Conservation (phyloP, 345 rosid genomes). For the Moricandia moricandioides region DNA sequence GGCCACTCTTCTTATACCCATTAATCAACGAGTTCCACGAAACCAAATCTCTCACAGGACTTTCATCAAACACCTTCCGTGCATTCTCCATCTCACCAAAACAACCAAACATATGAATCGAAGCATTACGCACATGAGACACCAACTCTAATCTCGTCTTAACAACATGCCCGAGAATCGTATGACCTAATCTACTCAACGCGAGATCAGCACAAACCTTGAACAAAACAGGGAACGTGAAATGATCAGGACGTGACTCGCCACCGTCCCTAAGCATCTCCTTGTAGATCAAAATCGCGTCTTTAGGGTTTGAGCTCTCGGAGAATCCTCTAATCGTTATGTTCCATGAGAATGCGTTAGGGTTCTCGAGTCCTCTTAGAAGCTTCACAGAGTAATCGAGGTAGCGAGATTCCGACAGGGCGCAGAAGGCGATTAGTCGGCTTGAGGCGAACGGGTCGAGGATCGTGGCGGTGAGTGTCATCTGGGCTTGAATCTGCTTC, state of each 20-base stretch:
- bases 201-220: slow-evolving; percentile 53
- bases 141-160: slow-evolving; percentile 58
- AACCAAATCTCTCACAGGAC: slow-evolving; percentile 56
- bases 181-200: slow-evolving; percentile 45
- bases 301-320: slow-evolving; percentile 46
- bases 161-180: slow-evolving; percentile 64
- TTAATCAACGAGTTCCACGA: slow-evolving; percentile 86
- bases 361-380: slow-evolving; percentile 40
- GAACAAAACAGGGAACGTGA: slow-evolving; percentile 67
- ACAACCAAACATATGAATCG: slow-evolving; percentile 55
- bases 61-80: slow-evolving; percentile 61
- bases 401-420: slow-evolving; percentile 43
- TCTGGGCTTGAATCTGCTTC: slow-evolving; percentile 75
- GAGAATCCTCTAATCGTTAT: slow-evolving; percentile 58
- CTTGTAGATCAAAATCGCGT: slow-evolving; percentile 48
- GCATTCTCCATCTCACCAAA: slow-evolving; percentile 60
- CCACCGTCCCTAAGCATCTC: slow-evolving; percentile 58
- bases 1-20: slow-evolving; percentile 47
- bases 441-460: slow-evolving; percentile 60
- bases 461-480: slow-evolving; percentile 50
- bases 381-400: slow-evolving; percentile 58
- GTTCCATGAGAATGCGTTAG: slow-evolving; percentile 72
- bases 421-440: slow-evolving; percentile 62
- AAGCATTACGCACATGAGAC: slow-evolving; percentile 62
- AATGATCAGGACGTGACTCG: slow-evolving; percentile 60